Evolutionary conservation across 1,284 basidiomycete species (phyloP).

Genomic region (Moniliella sp.): DNA sequence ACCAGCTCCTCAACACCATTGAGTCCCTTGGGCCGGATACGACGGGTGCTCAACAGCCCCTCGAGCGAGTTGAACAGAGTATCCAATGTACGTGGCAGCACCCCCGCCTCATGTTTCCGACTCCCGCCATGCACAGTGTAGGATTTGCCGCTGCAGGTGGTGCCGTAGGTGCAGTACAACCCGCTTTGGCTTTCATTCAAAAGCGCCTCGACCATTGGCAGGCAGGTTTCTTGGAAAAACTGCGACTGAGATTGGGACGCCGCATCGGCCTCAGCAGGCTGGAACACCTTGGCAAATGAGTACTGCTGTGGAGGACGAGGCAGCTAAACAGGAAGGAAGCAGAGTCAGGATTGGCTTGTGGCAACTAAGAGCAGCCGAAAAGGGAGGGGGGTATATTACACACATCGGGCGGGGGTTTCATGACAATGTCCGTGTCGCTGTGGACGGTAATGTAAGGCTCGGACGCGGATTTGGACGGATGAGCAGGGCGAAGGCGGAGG

Average conservation of each 20-base stretch:
- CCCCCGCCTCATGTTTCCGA: slow-evolving; percentile 41
- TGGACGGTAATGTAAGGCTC: slow-evolving; percentile 27
- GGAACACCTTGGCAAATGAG: no score
- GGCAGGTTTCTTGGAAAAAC: slow-evolving; percentile 69
- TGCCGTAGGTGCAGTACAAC: slow-evolving; percentile 85
- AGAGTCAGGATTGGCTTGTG: slow-evolving; percentile 36
- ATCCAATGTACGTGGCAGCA: slow-evolving; percentile 70
- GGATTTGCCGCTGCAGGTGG: slow-evolving; percentile 90
- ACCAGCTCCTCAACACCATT: not conserved
- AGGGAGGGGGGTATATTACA: slow-evolving; percentile 6
- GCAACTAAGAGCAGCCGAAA: slow-evolving; percentile 6
- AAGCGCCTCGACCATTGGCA: slow-evolving; percentile 63
- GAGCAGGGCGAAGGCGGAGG: slow-evolving; percentile 21
- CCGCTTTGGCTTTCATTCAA: slow-evolving; percentile 65
- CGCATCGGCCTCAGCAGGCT: no score
- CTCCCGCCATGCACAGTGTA: slow-evolving; percentile 43
- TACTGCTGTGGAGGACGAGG: not conserved
- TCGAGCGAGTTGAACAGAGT: slow-evolving; percentile 84
- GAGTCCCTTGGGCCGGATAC: not conserved
- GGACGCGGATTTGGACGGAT: slow-evolving; percentile 5
- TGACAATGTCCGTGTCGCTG: slow-evolving; percentile 37
- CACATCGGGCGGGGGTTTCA: slow-evolving; percentile 36
- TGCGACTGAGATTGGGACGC: no score
- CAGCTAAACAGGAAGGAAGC: not conserved
- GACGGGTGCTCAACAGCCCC: no score